These are phyloP conservation scores for Kwoniella dejecticola DNA, from an alignment of 768 basidiomycete species.

Conservation along the genomic window DNA sequence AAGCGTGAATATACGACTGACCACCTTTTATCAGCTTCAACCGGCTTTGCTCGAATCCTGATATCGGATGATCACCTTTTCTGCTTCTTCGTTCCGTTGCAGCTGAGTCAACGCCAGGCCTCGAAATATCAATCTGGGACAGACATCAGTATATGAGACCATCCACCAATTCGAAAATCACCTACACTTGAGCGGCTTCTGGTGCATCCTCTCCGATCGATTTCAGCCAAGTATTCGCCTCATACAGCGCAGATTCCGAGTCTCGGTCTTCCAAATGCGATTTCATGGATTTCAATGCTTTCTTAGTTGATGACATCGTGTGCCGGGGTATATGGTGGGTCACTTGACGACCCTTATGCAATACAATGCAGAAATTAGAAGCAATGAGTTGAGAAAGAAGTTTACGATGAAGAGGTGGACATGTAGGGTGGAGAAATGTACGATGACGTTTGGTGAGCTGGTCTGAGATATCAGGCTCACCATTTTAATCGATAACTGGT, in stretches of 20 bases:
- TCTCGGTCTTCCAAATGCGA: constrained; percentile 35
- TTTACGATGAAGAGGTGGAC: constrained; percentile 8
- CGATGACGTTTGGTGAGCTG: neutral
- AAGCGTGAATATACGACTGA: constrained; percentile 79
- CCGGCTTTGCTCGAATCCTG: neutral
- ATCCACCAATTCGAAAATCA: neutral
- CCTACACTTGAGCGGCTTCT: constrained; percentile 45
- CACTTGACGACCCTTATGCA: constrained; percentile 1
- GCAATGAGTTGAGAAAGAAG: neutral
- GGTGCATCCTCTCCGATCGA: constrained; percentile 26
- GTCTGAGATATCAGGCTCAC: constrained; percentile 13
- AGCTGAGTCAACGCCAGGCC: constrained; percentile 78
- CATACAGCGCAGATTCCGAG: constrained; percentile 38
- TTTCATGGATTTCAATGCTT: constrained; percentile 50
- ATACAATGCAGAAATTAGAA: neutral
- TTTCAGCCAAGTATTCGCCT: constrained; percentile 41
- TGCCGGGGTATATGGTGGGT: constrained; percentile 15
- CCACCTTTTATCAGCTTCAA: constrained; percentile 1
- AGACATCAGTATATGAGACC: constrained; percentile 1
- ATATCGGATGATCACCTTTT: constrained; percentile 69
- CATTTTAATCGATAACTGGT: neutral
- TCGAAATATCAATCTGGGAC: constrained; percentile 75
- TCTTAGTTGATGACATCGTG: constrained; percentile 35
- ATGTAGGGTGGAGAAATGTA: neutral
- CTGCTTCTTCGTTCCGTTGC: constrained; percentile 70